Conservation (phyloP, 2,329 filamentous ascomycete genomes). For the Orbilia ellipsospora region DNA sequence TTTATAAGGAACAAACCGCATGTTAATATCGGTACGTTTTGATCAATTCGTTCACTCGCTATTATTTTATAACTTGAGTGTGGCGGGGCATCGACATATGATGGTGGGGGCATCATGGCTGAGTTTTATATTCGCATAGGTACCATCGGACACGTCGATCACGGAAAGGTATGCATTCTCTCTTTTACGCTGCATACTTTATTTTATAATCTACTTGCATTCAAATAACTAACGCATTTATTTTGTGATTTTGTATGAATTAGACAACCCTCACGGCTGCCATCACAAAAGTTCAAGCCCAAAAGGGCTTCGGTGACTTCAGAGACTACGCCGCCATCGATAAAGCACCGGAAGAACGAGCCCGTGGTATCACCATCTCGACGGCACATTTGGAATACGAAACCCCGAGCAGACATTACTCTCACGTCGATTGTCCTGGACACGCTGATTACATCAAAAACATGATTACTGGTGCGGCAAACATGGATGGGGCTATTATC, state of each 20-base stretch:
- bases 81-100: constrained; percentile 29
- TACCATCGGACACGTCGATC: constrained; percentile 99
- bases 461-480: constrained; percentile 99
- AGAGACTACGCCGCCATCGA: constrained; percentile 98
- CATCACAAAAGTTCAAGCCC: constrained; percentile 97
- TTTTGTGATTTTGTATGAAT: constrained; percentile 15
- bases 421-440: constrained; percentile 99
- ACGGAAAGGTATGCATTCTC: constrained; percentile 81
- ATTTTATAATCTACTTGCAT: neutral
- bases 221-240: neutral
- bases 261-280: constrained; percentile 98
- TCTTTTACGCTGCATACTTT: constrained; percentile 7
- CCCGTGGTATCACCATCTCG: constrained; percentile 99
- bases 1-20: constrained; percentile 95
- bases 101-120: constrained; percentile 39
- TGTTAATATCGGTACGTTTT: constrained; percentile 86
- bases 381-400: constrained; percentile 98
- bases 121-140: constrained; percentile 65
- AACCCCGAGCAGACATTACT: constrained; percentile 94
- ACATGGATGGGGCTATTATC: constrained; percentile 99
- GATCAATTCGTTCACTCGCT: neutral
- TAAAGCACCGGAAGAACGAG: constrained; percentile 98
- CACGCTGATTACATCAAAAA: constrained; percentile 99
- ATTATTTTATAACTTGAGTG: constrained; percentile 3
- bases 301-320: constrained; percentile 93